Evolutionary conservation across 768 basidiomycete genomes (phyloP).

Genomic region (Paxillus rubicundulus): DNA sequence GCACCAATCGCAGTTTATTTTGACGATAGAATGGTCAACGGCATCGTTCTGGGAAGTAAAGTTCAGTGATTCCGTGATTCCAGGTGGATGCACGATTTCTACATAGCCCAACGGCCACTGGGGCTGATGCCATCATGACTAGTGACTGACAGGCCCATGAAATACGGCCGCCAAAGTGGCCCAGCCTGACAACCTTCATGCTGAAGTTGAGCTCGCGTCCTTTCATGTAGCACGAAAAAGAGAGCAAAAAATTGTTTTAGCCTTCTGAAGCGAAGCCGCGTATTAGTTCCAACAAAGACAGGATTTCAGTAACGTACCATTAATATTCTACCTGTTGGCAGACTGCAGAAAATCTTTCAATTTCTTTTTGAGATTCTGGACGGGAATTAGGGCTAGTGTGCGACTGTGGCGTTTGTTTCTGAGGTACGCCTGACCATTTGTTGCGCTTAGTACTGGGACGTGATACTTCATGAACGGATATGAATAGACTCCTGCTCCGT

Average conservation of each 20-base stretch:
- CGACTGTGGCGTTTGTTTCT: too few relatives aligned
- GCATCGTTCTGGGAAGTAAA: conserved; percentile 7
- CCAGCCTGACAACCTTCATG: too few relatives aligned
- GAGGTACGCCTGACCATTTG: conserved; percentile 1
- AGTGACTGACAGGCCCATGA: too few relatives aligned
- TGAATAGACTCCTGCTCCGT: conserved; percentile 14
- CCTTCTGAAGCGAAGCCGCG: conserved; percentile 6
- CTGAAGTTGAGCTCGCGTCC: background rate
- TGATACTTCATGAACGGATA: conserved; percentile 22
- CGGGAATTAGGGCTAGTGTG: conserved; percentile 21
- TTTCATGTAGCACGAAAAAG: background rate
- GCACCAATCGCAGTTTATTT: conserved; percentile 5
- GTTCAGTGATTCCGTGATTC: conserved; percentile 17
- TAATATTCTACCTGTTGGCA: conserved; percentile 1
- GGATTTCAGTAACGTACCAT: conserved; percentile 1
- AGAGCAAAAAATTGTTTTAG: background rate
- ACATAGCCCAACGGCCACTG: background rate
- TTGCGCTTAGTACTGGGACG: conserved; percentile 12
- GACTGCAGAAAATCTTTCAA: conserved; percentile 8
- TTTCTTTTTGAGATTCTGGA: background rate
- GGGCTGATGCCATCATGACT: conserved; percentile 4
- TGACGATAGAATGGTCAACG: conserved; percentile 18
- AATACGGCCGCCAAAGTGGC: too few relatives aligned
- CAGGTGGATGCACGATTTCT: background rate
- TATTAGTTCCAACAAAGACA: conserved; percentile 12